Conservation (phyloP, 805 yeast species). For the Saccharomyces paradoxus region DNA sequence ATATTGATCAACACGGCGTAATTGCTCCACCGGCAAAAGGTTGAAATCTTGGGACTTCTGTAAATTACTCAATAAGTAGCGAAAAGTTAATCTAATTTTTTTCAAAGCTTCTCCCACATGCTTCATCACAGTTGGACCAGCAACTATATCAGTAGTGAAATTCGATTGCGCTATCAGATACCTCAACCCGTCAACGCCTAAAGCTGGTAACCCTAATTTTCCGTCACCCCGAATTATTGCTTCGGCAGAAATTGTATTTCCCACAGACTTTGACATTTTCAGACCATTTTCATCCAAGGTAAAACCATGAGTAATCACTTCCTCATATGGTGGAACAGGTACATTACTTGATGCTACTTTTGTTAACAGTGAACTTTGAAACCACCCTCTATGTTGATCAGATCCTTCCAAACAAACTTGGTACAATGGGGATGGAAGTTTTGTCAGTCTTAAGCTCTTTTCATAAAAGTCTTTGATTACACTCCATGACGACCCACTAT, state of each 20-base stretch:
- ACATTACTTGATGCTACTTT: conserved; percentile 43
- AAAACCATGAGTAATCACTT: conserved; percentile 88
- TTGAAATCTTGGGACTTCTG: conserved; percentile 32
- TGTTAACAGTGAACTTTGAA: conserved; percentile 84
- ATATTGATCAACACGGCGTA: conserved; percentile 50
- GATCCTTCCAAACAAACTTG: conserved; percentile 92
- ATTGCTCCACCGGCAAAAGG: conserved; percentile 33
- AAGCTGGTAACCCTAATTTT: conserved; percentile 43
- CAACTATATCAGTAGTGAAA: conserved; percentile 69
- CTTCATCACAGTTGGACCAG: conserved; percentile 62
- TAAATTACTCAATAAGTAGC: conserved; percentile 74
- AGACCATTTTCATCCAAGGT: conserved; percentile 75
- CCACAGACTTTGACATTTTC: conserved; percentile 91
- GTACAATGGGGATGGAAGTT: conserved; percentile 44
- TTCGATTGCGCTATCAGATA: conserved; percentile 86
- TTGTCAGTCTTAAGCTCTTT: conserved; percentile 27
- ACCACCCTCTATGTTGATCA: conserved; percentile 99
- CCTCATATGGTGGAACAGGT: conserved; percentile 55
- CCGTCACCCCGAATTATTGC: conserved; percentile 57
- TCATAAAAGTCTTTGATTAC: conserved; percentile 30
- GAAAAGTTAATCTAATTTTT: conserved; percentile 74
- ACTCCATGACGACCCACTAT: conserved; percentile 88
- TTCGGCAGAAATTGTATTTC: conserved; percentile 67
- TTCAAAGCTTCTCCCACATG: conserved; percentile 75
- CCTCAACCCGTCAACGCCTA: conserved; percentile 88